Conservation (phyloP, 495 filamentous ascomycete genomes). For the Penicillium manginii region DNA sequence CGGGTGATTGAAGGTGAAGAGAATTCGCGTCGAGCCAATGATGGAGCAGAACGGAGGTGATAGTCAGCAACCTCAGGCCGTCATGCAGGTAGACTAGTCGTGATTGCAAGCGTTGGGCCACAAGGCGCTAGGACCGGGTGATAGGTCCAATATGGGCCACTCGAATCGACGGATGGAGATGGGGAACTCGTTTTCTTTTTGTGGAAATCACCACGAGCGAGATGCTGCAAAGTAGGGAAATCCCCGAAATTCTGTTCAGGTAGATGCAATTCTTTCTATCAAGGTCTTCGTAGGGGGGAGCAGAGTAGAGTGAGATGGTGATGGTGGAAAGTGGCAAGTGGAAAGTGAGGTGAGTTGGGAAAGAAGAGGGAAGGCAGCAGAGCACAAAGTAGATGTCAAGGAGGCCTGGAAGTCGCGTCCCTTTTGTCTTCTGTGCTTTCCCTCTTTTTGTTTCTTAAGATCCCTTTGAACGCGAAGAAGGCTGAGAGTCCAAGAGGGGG, state of each 20-base stretch:
- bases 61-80: conserved; percentile 31
- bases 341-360: no score
- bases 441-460: neutral
- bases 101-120: conserved; percentile 31
- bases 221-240: neutral
- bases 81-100: conserved; percentile 26
- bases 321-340: no score
- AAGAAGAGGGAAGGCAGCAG: neutral
- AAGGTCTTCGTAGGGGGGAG: no score
- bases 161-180: conserved; percentile 12
- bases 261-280: no score
- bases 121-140: conserved; percentile 24
- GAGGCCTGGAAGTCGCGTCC: conserved; percentile 18
- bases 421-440: conserved; percentile 14
- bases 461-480: neutral
- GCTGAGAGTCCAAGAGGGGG: neutral
- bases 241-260: no score
- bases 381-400: neutral
- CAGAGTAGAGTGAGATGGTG: no score
- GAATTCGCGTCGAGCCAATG: conserved; percentile 25
- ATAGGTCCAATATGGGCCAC: conserved; percentile 22
- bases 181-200: neutral
- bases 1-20: conserved; percentile 22
- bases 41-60: conserved; percentile 10
- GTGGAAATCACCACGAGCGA: conserved; percentile 22